Percentiles rank a stretch among this genome's conserved stretches.
Conservation (phyloP, 2,329 filamentous ascomycete species). For the Fusarium verticillioides region DNA sequence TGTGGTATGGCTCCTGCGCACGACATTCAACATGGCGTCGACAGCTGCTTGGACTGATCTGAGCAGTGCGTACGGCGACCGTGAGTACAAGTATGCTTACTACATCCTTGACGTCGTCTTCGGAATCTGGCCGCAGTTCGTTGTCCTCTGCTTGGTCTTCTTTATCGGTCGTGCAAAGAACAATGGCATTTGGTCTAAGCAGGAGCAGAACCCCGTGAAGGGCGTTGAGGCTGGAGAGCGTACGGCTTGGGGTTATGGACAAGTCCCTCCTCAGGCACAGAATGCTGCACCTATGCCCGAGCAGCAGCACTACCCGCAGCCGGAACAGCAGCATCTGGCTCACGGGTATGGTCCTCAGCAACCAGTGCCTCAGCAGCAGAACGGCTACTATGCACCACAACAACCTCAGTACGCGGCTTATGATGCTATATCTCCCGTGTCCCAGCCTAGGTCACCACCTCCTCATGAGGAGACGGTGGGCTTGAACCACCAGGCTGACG, state of each 20-base stretch:
- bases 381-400: not conserved
- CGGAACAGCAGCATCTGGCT: not conserved
- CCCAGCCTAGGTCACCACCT: constrained; percentile 31
- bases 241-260: constrained; percentile 35
- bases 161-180: constrained; percentile 41
- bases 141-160: constrained; percentile 43
- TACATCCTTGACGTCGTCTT: constrained; percentile 42
- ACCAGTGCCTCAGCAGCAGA: not conserved
- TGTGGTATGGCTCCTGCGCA: constrained; percentile 42
- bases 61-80: not conserved
- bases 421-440: not conserved
- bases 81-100: constrained; percentile 3
- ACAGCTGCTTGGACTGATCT: constrained; percentile 17
- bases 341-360: not conserved
- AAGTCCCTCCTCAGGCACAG: constrained; percentile 13
- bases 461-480: constrained; percentile 47
- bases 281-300: constrained; percentile 3
- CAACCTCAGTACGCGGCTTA: not conserved
- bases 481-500: constrained; percentile 48
- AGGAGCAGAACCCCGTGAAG: constrained; percentile 29
- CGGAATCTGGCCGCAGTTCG: constrained; percentile 40
- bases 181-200: constrained; percentile 44
- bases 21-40: constrained; percentile 39
- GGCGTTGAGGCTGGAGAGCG: constrained; percentile 13
- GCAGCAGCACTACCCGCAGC: not conserved